phyloP scores from a whole-genome alignment of 2,329 filamentous ascomycete species.

The Hymenoscyphus fraxineus region DNA sequence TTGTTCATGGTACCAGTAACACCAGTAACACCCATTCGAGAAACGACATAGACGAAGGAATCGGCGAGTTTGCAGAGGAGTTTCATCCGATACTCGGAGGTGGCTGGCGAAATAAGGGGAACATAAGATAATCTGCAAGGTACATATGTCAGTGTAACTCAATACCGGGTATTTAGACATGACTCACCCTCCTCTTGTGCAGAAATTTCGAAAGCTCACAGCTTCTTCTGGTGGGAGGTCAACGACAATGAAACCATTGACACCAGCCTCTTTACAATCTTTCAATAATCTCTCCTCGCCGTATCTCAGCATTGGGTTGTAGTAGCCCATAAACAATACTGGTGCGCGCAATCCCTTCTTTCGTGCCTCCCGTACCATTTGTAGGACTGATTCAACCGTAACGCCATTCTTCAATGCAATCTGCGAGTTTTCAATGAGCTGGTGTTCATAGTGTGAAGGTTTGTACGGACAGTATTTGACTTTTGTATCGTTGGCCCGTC shows the following conservation, averaged over 20 bases:
- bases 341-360: slow-evolving; percentile 73
- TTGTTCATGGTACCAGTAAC: slow-evolving; percentile 79
- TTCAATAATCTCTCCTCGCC: slow-evolving; percentile 85
- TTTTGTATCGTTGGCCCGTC: slow-evolving; percentile 97
- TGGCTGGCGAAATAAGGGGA: slow-evolving; percentile 91
- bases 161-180: neutral
- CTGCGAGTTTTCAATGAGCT: slow-evolving; percentile 32
- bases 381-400: slow-evolving; percentile 72
- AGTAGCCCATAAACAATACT: slow-evolving; percentile 96
- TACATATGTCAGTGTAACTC: slow-evolving; percentile 13
- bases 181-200: slow-evolving; percentile 67
- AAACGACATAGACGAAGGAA: slow-evolving; percentile 98
- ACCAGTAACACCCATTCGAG: slow-evolving; percentile 93
- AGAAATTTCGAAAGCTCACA: slow-evolving; percentile 82
- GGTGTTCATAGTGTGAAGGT: slow-evolving; percentile 1
- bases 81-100: slow-evolving; percentile 90
- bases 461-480: slow-evolving; percentile 69
- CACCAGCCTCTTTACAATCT: slow-evolving; percentile 77
- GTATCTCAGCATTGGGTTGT: slow-evolving; percentile 92
- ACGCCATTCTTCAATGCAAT: slow-evolving; percentile 84
- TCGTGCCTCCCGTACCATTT: slow-evolving; percentile 80
- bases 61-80: slow-evolving; percentile 94
- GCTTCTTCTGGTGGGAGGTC: slow-evolving; percentile 96
- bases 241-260: slow-evolving; percentile 96
- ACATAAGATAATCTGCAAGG: slow-evolving; percentile 76